phyloP scores from a whole-genome alignment of 805 yeast species.

The Tetrapisispora arboricola region DNA sequence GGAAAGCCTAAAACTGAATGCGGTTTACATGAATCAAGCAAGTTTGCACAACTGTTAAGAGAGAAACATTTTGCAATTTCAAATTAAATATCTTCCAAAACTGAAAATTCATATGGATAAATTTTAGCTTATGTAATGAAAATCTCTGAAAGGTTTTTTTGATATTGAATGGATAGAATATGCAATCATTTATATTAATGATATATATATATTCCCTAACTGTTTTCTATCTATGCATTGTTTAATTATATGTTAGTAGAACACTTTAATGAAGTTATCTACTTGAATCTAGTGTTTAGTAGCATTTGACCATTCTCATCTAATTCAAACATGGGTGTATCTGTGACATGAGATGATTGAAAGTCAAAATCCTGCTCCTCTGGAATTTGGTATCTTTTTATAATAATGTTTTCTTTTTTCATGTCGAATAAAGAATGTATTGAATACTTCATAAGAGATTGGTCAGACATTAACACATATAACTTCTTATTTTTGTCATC shows the following conservation, averaged over 20 bases:
- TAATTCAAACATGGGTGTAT: neutral
- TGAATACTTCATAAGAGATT: conserved; percentile 7
- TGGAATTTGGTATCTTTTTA: neutral
- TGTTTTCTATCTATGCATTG: too few relatives aligned
- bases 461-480: conserved; percentile 9
- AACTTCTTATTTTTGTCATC: conserved; percentile 5
- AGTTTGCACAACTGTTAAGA: conserved; percentile 53
- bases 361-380: neutral
- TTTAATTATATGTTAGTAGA: too few relatives aligned
- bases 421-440: neutral
- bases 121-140: too few relatives aligned
- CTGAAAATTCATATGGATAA: too few relatives aligned
- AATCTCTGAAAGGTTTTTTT: too few relatives aligned
- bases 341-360: neutral
- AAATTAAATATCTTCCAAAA: too few relatives aligned
- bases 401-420: neutral
- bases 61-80: neutral
- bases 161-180: too few relatives aligned
- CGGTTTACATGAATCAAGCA: conserved; percentile 79
- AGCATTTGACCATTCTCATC: neutral
- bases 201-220: too few relatives aligned
- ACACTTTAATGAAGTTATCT: too few relatives aligned
- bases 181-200: too few relatives aligned
- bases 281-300: neutral
- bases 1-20: conserved; percentile 89